A percentile compares a stretch with the other conserved stretches of the same genome.
Evolutionary conservation across 2,329 filamentous ascomycete genomes (phyloP).

Genomic region (Magnaporthales sp.): DNA sequence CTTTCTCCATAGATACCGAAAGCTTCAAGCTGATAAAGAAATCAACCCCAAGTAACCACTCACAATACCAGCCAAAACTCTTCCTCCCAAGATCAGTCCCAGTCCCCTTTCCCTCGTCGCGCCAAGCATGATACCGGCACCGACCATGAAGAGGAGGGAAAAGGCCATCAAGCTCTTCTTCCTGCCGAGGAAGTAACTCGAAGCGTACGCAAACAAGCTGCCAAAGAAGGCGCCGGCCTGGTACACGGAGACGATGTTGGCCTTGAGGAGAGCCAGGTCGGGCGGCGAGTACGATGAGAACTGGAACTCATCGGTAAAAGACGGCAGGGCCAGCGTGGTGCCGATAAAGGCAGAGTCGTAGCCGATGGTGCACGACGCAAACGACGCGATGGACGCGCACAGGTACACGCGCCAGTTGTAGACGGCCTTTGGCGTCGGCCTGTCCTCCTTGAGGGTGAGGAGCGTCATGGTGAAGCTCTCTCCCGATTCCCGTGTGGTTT

Average conservation of each 20-base stretch:
- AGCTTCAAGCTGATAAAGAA: too few relatives aligned
- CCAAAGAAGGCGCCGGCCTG: constrained; percentile 82
- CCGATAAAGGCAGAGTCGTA: constrained; percentile 72
- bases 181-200: constrained; percentile 59
- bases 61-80: constrained; percentile 47
- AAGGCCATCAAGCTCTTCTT: constrained; percentile 55
- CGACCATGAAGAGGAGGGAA: constrained; percentile 56
- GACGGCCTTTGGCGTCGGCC: constrained; percentile 46
- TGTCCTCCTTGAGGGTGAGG: constrained; percentile 43
- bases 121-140: constrained; percentile 65
- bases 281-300: constrained; percentile 40
- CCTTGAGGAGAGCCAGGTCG: constrained; percentile 50
- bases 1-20: neutral
- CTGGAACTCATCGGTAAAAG: constrained; percentile 61
- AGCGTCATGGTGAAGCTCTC: constrained; percentile 22
- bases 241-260: constrained; percentile 74
- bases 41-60: neutral
- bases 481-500: neutral
- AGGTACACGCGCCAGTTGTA: constrained; percentile 54
- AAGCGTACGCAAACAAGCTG: constrained; percentile 57
- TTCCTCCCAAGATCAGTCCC: constrained; percentile 52
- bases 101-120: constrained; percentile 52
- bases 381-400: constrained; percentile 44
- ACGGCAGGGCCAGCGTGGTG: constrained; percentile 61
- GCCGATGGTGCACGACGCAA: constrained; percentile 48